A percentile compares a stretch with the other conserved stretches of the same genome.
phyloP scores from a whole-genome alignment of 2,329 filamentous ascomycete species.

The Tolypocladium inflatum region DNA sequence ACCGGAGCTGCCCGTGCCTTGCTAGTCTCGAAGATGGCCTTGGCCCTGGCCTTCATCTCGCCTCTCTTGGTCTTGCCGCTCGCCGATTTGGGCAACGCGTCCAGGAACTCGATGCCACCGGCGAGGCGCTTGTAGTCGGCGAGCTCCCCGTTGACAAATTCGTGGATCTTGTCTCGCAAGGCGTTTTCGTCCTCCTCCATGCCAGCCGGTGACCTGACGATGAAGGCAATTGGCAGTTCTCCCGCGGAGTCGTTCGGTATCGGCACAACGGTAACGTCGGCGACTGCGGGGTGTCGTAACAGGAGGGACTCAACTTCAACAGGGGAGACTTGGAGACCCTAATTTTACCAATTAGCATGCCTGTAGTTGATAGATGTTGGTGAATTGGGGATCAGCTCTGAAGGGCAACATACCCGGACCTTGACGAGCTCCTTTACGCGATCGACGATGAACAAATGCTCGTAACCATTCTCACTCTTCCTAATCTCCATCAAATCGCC shows the following conservation, averaged over 20 bases:
- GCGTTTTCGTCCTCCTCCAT: constrained; percentile 43
- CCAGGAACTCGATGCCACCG: constrained; percentile 39
- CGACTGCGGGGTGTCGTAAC: constrained; percentile 53
- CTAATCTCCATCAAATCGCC: constrained; percentile 48
- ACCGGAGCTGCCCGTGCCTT: constrained; percentile 1
- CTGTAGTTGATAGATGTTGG: neutral
- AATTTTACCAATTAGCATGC: neutral
- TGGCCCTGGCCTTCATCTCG: constrained; percentile 31
- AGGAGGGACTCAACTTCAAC: constrained; percentile 63
- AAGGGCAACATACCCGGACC: constrained; percentile 25
- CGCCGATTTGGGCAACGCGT: constrained; percentile 49
- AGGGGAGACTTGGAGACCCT: constrained; percentile 66
- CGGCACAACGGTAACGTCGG: constrained; percentile 60
- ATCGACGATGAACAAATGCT: constrained; percentile 13
- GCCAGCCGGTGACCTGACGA: constrained; percentile 35
- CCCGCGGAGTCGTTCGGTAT: constrained; percentile 43
- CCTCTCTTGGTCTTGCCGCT: constrained; percentile 48
- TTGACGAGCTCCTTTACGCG: constrained; percentile 42
- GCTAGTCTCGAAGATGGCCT: constrained; percentile 7
- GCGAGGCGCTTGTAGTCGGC: constrained; percentile 40
- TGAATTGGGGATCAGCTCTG: neutral
- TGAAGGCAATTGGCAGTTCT: constrained; percentile 47
- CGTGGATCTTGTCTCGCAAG: constrained; percentile 29
- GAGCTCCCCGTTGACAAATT: constrained; percentile 31
- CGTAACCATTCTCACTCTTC: constrained; percentile 34